Evolutionary conservation across 2,329 filamentous ascomycete genomes (phyloP).

Genomic region (Bipolaris sorokiniana): DNA sequence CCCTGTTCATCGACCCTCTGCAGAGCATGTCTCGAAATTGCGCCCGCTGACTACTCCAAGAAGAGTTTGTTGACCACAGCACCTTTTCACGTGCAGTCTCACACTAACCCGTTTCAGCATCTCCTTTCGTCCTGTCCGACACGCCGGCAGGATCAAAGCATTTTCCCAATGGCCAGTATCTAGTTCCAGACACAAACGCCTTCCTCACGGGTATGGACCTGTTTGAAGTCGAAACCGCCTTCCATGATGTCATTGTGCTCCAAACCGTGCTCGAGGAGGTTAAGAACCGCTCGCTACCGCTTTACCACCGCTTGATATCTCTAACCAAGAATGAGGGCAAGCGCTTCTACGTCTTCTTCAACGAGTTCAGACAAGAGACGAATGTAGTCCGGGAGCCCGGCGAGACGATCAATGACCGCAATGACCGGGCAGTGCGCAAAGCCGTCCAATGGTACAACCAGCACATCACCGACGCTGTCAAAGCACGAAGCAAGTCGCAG

Average conservation of each 20-base stretch:
- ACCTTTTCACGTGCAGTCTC: constrained; percentile 14
- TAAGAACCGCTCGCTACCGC: constrained; percentile 87
- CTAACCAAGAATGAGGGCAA: constrained; percentile 96
- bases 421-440: constrained; percentile 86
- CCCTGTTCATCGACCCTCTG: constrained; percentile 95
- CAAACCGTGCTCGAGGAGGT: constrained; percentile 97
- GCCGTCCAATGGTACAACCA: constrained; percentile 90
- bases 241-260: constrained; percentile 95
- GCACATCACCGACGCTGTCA: constrained; percentile 72
- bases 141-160: constrained; percentile 81
- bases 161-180: constrained; percentile 88
- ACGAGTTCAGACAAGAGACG: constrained; percentile 94
- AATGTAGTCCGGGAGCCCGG: constrained; percentile 75
- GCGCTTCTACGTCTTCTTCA: constrained; percentile 98
- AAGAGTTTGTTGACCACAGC: constrained; percentile 61
- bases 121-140: constrained; percentile 86
- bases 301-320: constrained; percentile 91
- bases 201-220: constrained; percentile 95
- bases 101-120: constrained; percentile 59
- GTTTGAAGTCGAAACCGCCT: constrained; percentile 88
- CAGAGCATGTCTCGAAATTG: constrained; percentile 72
- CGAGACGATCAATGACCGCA: constrained; percentile 94
- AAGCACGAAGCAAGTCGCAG: constrained; percentile 58
- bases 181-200: constrained; percentile 95
- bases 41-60: constrained; percentile 79